These are phyloP conservation scores for Rhizopus delemar DNA, from an alignment of 371 early-diverging fungal species.

Conservation along the genomic window DNA sequence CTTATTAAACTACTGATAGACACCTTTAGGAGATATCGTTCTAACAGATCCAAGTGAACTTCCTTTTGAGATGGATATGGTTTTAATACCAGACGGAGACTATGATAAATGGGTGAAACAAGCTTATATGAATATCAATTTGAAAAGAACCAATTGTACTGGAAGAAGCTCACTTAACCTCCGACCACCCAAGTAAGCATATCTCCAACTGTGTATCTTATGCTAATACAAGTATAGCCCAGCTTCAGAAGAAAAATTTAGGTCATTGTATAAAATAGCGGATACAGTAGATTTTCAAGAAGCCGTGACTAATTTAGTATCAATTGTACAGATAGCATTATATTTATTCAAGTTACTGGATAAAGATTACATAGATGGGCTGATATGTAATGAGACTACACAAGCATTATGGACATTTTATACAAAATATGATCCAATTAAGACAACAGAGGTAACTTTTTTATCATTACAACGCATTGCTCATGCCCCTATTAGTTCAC, in stretches of 20 bases:
- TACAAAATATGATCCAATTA: constrained; percentile 47
- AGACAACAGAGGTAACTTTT: constrained; percentile 48
- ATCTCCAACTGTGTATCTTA: too few relatives aligned
- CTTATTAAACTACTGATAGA: constrained; percentile 34
- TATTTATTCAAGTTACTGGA: constrained; percentile 56
- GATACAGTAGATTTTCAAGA: constrained; percentile 55
- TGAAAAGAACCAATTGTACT: constrained; percentile 63
- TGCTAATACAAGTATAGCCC: constrained; percentile 38
- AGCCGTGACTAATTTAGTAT: constrained; percentile 60
- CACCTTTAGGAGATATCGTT: constrained; percentile 58
- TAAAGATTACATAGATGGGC: constrained; percentile 56
- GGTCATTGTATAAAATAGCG: constrained; percentile 61
- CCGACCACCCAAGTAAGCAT: constrained; percentile 56
- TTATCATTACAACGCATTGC: neutral
- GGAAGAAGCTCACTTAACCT: constrained; percentile 66
- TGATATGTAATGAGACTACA: constrained; percentile 62
- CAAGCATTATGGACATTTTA: constrained; percentile 56
- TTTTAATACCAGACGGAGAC: constrained; percentile 65
- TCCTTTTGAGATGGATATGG: constrained; percentile 61
- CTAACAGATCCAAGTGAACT: constrained; percentile 62
- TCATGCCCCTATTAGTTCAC: constrained; percentile 14
- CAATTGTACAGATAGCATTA: constrained; percentile 55
- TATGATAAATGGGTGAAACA: constrained; percentile 57
- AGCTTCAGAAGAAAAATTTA: constrained; percentile 66
- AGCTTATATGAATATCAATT: constrained; percentile 64